These are phyloP conservation scores for Juncus effusus DNA, from an alignment of 176 grass and related monocot species.

Conservation along the genomic window DNA sequence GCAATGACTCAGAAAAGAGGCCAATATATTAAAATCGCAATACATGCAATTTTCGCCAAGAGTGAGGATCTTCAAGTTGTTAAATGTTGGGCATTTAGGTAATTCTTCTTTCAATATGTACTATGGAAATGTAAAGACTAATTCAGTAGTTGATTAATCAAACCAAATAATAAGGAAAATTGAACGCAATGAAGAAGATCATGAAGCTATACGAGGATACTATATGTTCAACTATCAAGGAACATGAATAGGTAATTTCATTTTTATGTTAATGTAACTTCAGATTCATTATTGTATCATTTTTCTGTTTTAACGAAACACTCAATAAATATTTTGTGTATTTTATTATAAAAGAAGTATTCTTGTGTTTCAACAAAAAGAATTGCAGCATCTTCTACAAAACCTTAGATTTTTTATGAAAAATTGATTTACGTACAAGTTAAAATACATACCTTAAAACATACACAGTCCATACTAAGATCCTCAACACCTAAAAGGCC, in stretches of 20 bases:
- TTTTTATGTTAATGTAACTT: no score
- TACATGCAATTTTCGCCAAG: neutral
- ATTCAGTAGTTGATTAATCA: neutral
- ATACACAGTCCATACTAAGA: neutral
- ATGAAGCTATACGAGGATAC: no score
- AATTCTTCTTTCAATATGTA: neutral
- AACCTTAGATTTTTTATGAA: no score
- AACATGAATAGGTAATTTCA: no score
- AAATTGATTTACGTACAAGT: neutral
- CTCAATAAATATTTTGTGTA: no score
- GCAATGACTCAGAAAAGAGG: neutral
- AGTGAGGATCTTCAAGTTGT: slow-evolving; percentile 6
- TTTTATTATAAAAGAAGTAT: no score
- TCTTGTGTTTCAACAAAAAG: no score
- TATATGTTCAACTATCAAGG: no score
- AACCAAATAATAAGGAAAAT: neutral
- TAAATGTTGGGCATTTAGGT: neutral
- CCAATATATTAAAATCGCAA: neutral
- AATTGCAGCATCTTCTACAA: no score
- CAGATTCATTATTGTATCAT: no score
- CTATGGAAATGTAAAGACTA: neutral
- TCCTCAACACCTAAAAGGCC: slow-evolving; percentile 9
- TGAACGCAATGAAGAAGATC: neutral
- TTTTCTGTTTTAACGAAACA: no score
- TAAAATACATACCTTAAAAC: neutral